phyloP scores from a whole-genome alignment of 1,284 basidiomycete species.

The Ganoderma leucocontextum region DNA sequence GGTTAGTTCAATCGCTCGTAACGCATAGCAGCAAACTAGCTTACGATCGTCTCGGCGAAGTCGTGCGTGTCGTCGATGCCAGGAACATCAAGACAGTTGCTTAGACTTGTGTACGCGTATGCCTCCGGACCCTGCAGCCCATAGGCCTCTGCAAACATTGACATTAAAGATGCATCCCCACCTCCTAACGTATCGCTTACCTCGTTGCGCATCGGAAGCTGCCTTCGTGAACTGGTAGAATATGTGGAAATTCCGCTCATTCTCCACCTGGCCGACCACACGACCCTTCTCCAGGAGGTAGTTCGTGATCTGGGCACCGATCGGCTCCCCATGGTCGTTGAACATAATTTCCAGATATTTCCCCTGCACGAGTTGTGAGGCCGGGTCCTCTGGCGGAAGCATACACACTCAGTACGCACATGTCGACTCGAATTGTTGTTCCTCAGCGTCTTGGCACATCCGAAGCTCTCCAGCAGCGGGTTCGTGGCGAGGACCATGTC shows the following conservation, averaged over 20 bases:
- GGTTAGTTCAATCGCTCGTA: not conserved
- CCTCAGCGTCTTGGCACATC: conserved; percentile 97
- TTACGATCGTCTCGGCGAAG: conserved; percentile 87
- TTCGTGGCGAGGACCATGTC: conserved; percentile 99
- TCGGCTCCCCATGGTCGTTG: conserved; percentile 90
- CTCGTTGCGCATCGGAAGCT: conserved; percentile 88
- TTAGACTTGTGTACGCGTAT: conserved; percentile 93
- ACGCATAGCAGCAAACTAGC: conserved; percentile 38
- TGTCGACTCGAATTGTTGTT: conserved; percentile 99
- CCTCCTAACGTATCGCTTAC: conserved; percentile 49
- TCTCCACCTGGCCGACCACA: conserved; percentile 96
- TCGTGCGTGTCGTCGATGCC: conserved; percentile 93
- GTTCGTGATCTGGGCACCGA: conserved; percentile 98
- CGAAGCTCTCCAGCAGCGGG: conserved; percentile 97
- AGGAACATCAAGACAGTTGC: conserved; percentile 91
- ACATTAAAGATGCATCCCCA: not conserved
- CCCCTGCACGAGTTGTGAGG: conserved; percentile 62
- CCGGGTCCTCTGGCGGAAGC: not conserved
- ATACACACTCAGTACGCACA: conserved; percentile 59
- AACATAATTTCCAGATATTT: conserved; percentile 99
- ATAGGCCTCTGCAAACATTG: conserved; percentile 77
- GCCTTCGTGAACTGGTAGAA: conserved; percentile 99
- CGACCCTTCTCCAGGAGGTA: conserved; percentile 98
- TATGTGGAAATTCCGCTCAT: conserved; percentile 98
- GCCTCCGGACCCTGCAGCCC: conserved; percentile 98